These are phyloP conservation scores for Nigrospora oryzae DNA, from an alignment of 2,329 filamentous ascomycete species.

Conservation along the genomic window DNA sequence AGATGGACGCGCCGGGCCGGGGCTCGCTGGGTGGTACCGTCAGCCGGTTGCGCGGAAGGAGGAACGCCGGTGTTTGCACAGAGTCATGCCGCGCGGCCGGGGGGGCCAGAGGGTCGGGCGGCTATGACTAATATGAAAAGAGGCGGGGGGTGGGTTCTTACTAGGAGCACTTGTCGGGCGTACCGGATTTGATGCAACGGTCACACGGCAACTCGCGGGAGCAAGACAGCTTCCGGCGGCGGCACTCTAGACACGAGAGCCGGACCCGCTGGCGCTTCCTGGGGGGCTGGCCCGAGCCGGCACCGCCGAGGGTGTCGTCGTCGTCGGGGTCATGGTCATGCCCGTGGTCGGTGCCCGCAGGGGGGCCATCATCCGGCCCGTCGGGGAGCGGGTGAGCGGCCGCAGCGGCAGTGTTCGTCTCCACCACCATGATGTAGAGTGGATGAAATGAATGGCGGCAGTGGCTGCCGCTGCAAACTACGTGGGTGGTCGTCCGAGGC, in stretches of 20 bases:
- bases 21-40: too few relatives aligned
- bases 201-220: slow-evolving; percentile 54
- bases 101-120: too few relatives aligned
- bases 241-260: slow-evolving; percentile 52
- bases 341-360: neutral
- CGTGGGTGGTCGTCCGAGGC: too few relatives aligned
- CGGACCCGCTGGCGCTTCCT: slow-evolving; percentile 52
- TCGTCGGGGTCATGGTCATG: slow-evolving; percentile 11
- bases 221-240: slow-evolving; percentile 52
- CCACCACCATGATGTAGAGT: neutral
- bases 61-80: too few relatives aligned
- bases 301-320: slow-evolving; percentile 13
- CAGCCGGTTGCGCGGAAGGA: neutral
- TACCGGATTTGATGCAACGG: slow-evolving; percentile 54
- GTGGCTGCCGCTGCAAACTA: too few relatives aligned
- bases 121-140: too few relatives aligned
- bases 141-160: neutral
- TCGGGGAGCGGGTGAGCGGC: neutral
- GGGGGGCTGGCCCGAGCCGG: slow-evolving; percentile 23
- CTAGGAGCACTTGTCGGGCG: slow-evolving; percentile 50
- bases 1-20: too few relatives aligned
- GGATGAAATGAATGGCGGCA: too few relatives aligned
- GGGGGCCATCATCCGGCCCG: neutral
- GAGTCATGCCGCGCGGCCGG: too few relatives aligned
- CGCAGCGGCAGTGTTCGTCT: neutral